These are phyloP conservation scores for Beta corolliflora DNA, from an alignment of 179 eudicot species.

Conservation along the genomic window DNA sequence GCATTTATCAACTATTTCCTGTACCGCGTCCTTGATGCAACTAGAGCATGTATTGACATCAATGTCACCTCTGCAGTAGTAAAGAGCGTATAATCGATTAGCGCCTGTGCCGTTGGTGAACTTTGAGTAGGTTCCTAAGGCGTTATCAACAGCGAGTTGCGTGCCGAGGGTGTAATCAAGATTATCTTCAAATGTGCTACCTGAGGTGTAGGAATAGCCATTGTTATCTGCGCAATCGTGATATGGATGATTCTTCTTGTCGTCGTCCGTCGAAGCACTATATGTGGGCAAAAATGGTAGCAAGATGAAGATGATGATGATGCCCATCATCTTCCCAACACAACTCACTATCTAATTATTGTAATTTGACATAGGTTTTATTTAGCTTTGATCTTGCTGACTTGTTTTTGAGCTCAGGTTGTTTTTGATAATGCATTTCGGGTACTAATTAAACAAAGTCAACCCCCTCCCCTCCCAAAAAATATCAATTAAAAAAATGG, in stretches of 20 bases:
- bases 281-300: background rate
- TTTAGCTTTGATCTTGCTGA: no score
- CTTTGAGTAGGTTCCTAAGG: background rate
- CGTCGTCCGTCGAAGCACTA: background rate
- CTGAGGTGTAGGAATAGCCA: background rate
- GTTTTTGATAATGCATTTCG: no score
- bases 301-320: background rate
- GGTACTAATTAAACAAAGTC: no score
- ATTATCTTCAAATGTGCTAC: constrained; percentile 4
- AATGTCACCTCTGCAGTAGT: constrained; percentile 31
- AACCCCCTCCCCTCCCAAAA: no score
- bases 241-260: background rate
- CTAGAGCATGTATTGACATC: background rate
- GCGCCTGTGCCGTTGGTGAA: constrained; percentile 14
- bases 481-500: no score
- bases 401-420: no score
- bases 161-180: background rate
- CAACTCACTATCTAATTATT: background rate
- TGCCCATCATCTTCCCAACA: background rate
- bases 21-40: constrained; percentile 2
- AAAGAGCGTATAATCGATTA: constrained; percentile 17
- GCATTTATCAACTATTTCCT: background rate
- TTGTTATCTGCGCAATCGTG: background rate
- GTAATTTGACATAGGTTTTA: background rate
- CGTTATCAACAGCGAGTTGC: background rate